Evolutionary conservation across 768 basidiomycete genomes (phyloP).

Genomic region (Rhizopogon rudus): DNA sequence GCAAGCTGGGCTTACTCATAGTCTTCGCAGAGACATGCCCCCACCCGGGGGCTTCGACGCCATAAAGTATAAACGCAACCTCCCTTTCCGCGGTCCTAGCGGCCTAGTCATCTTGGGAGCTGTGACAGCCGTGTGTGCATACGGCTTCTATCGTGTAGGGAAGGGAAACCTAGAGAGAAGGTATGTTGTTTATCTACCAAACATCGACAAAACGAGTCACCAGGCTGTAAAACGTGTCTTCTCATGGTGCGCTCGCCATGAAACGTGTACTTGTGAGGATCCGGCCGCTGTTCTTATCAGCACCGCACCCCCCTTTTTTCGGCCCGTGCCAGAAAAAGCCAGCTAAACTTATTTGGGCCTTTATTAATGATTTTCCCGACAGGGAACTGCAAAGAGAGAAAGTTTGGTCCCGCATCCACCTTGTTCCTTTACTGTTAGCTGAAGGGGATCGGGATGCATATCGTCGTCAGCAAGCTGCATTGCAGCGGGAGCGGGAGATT

Average conservation of each 20-base stretch:
- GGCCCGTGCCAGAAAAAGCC: slow-evolving; percentile 39
- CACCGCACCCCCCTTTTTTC: slow-evolving; percentile 23
- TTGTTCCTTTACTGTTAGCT: slow-evolving; percentile 87
- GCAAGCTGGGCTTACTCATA: slow-evolving; percentile 5
- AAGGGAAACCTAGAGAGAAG: slow-evolving; percentile 89
- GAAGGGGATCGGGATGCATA: slow-evolving; percentile 91
- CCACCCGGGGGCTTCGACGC: slow-evolving; percentile 90
- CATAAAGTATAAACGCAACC: slow-evolving; percentile 92
- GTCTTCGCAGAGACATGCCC: slow-evolving; percentile 80
- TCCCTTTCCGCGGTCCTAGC: slow-evolving; percentile 84
- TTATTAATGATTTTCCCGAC: slow-evolving; percentile 26
- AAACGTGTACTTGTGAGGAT: slow-evolving; percentile 62
- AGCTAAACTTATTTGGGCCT: slow-evolving; percentile 39
- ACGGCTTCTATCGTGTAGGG: slow-evolving; percentile 90
- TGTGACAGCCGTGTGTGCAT: slow-evolving; percentile 81
- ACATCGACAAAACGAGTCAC: slow-evolving; percentile 37
- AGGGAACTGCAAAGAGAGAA: slow-evolving; percentile 94
- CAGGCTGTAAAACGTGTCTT: slow-evolving; percentile 65
- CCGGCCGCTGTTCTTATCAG: slow-evolving; percentile 42
- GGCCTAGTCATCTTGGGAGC: slow-evolving; percentile 81
- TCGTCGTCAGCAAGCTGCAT: slow-evolving; percentile 71
- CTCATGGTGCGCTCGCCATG: slow-evolving; percentile 51
- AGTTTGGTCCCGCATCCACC: slow-evolving; percentile 92
- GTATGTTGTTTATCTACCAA: slow-evolving; percentile 45
- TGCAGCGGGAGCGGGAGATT: slow-evolving; percentile 79